These are phyloP conservation scores for Poterioochromonas sp. DNA, from an alignment of 352 stramenopile genomes.

Conservation along the genomic window DNA sequence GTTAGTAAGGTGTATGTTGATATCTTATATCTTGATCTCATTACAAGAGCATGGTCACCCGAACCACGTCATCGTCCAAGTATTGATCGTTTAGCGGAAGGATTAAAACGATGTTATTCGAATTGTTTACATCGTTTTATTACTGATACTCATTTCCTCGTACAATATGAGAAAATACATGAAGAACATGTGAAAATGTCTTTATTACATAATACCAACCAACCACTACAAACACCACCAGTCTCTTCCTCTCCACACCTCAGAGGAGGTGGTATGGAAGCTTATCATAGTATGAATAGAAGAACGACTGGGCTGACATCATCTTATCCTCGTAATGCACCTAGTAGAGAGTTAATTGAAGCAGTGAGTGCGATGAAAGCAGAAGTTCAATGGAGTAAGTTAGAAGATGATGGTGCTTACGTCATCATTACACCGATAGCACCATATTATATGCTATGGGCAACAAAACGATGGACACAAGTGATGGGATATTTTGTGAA, in stretches of 20 bases:
- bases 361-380: background rate
- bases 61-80: background rate
- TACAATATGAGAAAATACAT: background rate
- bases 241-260: background rate
- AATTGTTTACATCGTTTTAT: background rate
- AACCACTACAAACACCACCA: background rate
- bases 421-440: background rate
- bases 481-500: background rate
- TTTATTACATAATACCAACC: background rate
- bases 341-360: background rate
- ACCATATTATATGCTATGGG: background rate
- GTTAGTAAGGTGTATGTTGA: background rate
- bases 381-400: background rate
- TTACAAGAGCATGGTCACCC: background rate
- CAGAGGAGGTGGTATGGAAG: background rate
- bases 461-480: background rate
- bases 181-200: background rate
- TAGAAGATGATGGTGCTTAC: background rate
- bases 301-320: background rate
- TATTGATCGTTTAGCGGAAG: background rate
- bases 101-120: background rate
- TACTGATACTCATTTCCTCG: background rate
- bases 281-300: background rate
- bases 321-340: background rate
- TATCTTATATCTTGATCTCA: background rate